A percentile compares a stretch with the other conserved stretches of the same genome.
phyloP scores from a whole-genome alignment of 1,139 yeast genomes.

The Geotrichum bryndzae region DNA sequence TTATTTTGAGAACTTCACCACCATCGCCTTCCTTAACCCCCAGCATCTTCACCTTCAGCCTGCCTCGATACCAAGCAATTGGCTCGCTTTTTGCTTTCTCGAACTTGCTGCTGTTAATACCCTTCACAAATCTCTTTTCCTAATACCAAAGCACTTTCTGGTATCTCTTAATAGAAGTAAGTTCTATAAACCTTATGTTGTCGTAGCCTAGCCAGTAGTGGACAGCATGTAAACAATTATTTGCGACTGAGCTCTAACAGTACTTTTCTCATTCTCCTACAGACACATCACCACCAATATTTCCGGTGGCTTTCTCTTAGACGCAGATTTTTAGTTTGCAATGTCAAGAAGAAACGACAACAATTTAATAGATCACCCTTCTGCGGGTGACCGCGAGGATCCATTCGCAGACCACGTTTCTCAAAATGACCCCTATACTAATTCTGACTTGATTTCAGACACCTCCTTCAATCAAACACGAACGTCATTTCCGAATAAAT shows the following conservation, averaged over 20 bases:
- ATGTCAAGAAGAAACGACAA: slow-evolving; percentile 11
- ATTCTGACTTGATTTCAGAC: slow-evolving; percentile 10
- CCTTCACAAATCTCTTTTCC: neutral
- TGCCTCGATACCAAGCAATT: neutral
- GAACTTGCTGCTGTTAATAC: neutral
- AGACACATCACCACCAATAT: slow-evolving; percentile 1
- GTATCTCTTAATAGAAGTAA: neutral
- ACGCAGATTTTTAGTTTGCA: slow-evolving; percentile 3
- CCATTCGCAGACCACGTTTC: slow-evolving; percentile 14
- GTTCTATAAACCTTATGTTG: neutral
- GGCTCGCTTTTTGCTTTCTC: neutral
- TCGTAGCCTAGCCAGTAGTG: neutral
- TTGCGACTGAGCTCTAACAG: neutral
- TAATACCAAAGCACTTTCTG: neutral
- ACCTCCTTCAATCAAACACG: neutral
- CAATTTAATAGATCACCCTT: slow-evolving; percentile 16
- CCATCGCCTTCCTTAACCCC: neutral
- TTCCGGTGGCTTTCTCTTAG: neutral
- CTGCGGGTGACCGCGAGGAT: slow-evolving; percentile 11
- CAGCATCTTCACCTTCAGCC: no score
- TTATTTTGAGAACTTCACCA: neutral
- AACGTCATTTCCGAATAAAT: slow-evolving; percentile 11
- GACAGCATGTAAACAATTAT: neutral
- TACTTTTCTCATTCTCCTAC: neutral
- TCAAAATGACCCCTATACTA: neutral